Base-by-base conservation (phyloP, 371 early-diverging fungal genomes). In the Mortierella sp. region DNA sequence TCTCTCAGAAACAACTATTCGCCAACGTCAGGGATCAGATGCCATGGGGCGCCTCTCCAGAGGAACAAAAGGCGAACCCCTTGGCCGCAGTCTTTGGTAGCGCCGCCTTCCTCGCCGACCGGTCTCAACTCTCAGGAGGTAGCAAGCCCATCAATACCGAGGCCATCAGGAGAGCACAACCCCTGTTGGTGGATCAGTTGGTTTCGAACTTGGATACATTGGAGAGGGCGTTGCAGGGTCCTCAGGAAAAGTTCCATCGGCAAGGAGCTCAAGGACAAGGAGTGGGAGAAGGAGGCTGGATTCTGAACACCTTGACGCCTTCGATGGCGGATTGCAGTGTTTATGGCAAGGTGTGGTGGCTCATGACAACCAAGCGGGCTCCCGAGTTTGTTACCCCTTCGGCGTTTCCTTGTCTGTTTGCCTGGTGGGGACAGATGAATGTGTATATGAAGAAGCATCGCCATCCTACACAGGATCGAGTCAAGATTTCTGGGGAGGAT, bases 291-390 rank as follows among this genome's bases (percentile, higher is more conserved):
- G 84, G 87, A 10, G 77, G 78, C n/a, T 90, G 89, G 90, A 68
- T 90, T 55, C 58, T 89, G 38, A 89, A 84, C 24, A 85, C 90
- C 0, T 24, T 31, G 1, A 55, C 77, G 2, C 86, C 89, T 0
- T 84, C 89, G 6, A 47, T 71, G 28, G 89, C 82, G 1, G 91
- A 91, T 74, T 76, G 91, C 44, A 80, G 87, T 75, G 72, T 88
- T 7, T 90, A 84, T n/a, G 88, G 84, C 68, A 76, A 78, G 44
- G 44, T 87, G 9, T 90, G 81, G 76, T 91, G 91, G 74, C 26
- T 84, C 14, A 73, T 78, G 31, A n/a, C 77, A 28, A 77, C 77
- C 50, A 57, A 65, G 45, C 54, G 76, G 7, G 82, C 88, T 10
- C 58, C 78, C 31, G 81, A 84, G 45, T 34, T 81, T 31, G 50